A percentile compares a stretch with the other conserved stretches of the same genome.
Evolutionary conservation across 176 grass and related monocot genomes (phyloP).

Genomic region (Paspalum vaginatum): DNA sequence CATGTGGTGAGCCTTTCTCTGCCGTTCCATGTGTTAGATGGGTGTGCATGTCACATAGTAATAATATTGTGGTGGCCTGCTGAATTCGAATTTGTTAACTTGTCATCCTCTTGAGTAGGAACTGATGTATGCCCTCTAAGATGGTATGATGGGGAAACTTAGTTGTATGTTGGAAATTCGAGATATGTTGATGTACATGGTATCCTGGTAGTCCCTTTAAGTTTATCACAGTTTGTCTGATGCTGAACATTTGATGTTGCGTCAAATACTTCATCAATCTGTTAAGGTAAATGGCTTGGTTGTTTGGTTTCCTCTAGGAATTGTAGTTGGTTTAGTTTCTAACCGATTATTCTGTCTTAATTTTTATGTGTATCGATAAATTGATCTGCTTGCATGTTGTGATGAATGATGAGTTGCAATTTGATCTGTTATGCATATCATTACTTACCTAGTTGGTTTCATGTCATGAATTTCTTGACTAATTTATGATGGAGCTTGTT

Average conservation of each 20-base stretch:
- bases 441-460: not conserved
- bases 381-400: not conserved
- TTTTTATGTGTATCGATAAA: not conserved
- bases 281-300: not conserved
- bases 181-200: not conserved
- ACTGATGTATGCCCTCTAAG: not conserved
- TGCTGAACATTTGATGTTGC: not conserved
- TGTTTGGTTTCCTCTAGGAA: not conserved
- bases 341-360: not conserved
- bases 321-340: slow-evolving; percentile 1
- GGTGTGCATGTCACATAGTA: not conserved
- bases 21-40: not conserved
- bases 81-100: not conserved
- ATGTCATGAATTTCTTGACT: not conserved
- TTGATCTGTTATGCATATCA: not conserved
- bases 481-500: not conserved
- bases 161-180: not conserved
- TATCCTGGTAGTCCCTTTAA: not conserved
- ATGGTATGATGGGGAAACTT: not conserved
- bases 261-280: not conserved
- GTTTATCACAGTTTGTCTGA: not conserved
- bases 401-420: not conserved
- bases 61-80: not conserved
- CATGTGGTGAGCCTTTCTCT: slow-evolving; percentile 69
- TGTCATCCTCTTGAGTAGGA: not conserved